Evolutionary conservation across 306 rosid genomes (phyloP).

Genomic region (Prunus davidiana): DNA sequence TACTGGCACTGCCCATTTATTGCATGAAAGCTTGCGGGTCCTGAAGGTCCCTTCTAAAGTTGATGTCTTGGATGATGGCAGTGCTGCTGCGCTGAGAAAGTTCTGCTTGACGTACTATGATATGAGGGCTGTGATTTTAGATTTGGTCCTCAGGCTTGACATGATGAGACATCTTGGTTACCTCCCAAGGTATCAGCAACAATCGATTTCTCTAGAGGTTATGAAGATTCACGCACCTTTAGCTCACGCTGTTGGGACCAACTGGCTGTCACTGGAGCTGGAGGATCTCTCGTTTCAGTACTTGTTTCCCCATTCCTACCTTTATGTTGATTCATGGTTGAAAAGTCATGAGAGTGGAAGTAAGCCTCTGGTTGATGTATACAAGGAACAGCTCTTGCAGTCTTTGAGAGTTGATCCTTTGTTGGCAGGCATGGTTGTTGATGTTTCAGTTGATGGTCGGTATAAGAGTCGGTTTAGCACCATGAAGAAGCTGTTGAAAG

Average conservation of each 20-base stretch:
- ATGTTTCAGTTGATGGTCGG: slow-evolving; percentile 62
- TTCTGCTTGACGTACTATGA: slow-evolving; percentile 81
- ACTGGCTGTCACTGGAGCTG: slow-evolving; percentile 59
- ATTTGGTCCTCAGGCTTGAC: slow-evolving; percentile 70
- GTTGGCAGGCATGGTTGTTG: slow-evolving; percentile 46
- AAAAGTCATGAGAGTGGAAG: slow-evolving; percentile 56
- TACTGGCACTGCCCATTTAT: slow-evolving; percentile 61
- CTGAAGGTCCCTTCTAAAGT: slow-evolving; percentile 41
- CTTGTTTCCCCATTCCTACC: slow-evolving; percentile 78
- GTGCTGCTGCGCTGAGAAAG: slow-evolving; percentile 71
- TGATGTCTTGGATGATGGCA: slow-evolving; percentile 60
- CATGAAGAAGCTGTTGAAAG: slow-evolving; percentile 86
- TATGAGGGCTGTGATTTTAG: slow-evolving; percentile 73
- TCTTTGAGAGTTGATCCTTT: slow-evolving; percentile 46
- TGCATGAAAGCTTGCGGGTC: slow-evolving; percentile 75
- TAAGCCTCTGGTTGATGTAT: slow-evolving; percentile 55
- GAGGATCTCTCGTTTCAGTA: slow-evolving; percentile 83
- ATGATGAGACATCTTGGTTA: slow-evolving; percentile 68
- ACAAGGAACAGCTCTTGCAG: slow-evolving; percentile 48
- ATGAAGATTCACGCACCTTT: slow-evolving; percentile 80
- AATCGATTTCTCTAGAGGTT: slow-evolving; percentile 61
- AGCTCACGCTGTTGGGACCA: slow-evolving; percentile 82
- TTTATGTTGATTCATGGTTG: slow-evolving; percentile 75
- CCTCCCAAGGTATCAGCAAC: slow-evolving; percentile 80
- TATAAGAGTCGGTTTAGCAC: slow-evolving; percentile 87